Conservation (phyloP, 73 alveolate genomes). For the Paramecium tetraurelia region DNA sequence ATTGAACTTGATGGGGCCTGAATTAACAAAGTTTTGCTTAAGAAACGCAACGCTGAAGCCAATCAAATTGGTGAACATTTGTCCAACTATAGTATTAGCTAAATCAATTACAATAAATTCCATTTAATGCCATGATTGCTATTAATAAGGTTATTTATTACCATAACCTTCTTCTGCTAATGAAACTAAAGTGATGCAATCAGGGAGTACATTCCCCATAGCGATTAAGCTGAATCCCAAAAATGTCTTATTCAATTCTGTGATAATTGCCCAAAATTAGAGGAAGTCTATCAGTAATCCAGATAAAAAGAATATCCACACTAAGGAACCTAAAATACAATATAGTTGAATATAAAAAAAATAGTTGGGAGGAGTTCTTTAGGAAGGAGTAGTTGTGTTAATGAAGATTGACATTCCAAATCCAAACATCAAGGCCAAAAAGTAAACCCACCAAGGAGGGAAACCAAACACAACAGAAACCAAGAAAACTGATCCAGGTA, state of each 20-base stretch:
- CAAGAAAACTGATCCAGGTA: neutral
- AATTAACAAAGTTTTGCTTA: neutral
- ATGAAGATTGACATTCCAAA: neutral
- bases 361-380: conserved; percentile 2
- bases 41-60: conserved; percentile 23
- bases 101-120: conserved; percentile 12
- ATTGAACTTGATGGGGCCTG: conserved; percentile 2
- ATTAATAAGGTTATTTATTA: neutral
- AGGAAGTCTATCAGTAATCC: conserved; percentile 1
- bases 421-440: conserved; percentile 31
- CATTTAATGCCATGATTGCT: neutral
- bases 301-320: conserved; percentile 19
- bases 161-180: conserved; percentile 35
- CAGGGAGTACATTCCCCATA: neutral
- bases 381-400: neutral
- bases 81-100: neutral
- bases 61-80: conserved; percentile 9
- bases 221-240: conserved; percentile 9
- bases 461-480: neutral
- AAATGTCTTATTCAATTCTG: conserved; percentile 20
- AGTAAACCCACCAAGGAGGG: conserved; percentile 44
- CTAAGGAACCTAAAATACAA: neutral
- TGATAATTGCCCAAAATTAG: neutral
- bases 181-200: neutral
- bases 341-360: neutral